Conservation (phyloP, 1,139 yeast genomes). For the Debaryomyces sp. region DNA sequence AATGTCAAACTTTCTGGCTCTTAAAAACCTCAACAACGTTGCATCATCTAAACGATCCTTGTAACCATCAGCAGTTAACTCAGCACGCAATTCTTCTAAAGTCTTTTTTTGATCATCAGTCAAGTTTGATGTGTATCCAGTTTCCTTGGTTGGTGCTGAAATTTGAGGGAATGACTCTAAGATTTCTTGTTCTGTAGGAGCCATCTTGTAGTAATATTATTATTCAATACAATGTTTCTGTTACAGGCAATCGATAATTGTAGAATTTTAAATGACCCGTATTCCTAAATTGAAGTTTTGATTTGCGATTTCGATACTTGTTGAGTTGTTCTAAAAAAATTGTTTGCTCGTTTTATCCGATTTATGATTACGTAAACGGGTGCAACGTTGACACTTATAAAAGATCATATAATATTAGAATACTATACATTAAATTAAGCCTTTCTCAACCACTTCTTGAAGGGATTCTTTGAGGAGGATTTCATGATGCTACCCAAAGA, state of each 20-base stretch:
- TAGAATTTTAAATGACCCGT: not conserved
- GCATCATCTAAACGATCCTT: constrained; percentile 83
- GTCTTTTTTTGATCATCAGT: constrained; percentile 67
- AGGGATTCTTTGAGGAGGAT: constrained; percentile 33
- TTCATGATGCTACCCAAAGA: constrained; percentile 27
- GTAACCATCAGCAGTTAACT: constrained; percentile 66
- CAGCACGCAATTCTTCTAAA: constrained; percentile 59
- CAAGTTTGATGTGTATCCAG: constrained; percentile 85
- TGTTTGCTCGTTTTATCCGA: constrained; percentile 4
- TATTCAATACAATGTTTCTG: not conserved
- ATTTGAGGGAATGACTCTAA: constrained; percentile 68
- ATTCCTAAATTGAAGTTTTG: not conserved
- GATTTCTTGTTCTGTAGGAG: constrained; percentile 28
- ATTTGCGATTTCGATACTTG: not conserved
- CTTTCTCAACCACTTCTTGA: constrained; percentile 40
- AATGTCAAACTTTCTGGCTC: constrained; percentile 94
- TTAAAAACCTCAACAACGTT: constrained; percentile 82
- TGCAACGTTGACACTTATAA: not conserved
- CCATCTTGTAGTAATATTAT: constrained; percentile 5
- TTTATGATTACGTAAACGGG: constrained; percentile 8
- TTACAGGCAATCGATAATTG: not conserved
- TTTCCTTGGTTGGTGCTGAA: constrained; percentile 56
- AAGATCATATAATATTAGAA: not conserved
- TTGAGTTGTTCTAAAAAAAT: constrained; percentile 3
- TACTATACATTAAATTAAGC: constrained; percentile 2